A percentile compares a stretch with the other conserved stretches of the same genome.
Conservation (phyloP, 2,329 filamentous ascomycete species). For the Aspergillus tubingensis region DNA sequence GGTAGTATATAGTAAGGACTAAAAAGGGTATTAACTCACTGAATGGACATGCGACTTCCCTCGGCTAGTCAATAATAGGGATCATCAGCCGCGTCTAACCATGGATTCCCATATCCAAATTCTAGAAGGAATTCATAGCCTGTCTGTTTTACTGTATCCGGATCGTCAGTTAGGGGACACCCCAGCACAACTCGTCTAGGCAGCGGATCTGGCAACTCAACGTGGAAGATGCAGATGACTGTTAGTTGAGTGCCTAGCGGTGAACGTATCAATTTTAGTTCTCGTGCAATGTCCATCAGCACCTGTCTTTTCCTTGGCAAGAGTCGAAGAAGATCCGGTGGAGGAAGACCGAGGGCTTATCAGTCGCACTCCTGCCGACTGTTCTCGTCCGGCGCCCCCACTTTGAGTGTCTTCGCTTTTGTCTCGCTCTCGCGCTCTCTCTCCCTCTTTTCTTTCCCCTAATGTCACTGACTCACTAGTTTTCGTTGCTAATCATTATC, state of each 20-base stretch:
- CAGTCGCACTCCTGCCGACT: not conserved
- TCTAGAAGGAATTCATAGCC: not conserved
- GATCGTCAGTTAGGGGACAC: not conserved
- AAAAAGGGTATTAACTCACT: not conserved
- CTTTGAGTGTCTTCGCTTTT: too few relatives aligned
- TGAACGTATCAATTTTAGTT: not conserved
- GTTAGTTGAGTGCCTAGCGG: not conserved
- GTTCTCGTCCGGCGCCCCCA: not conserved
- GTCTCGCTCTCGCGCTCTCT: too few relatives aligned
- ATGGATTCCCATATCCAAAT: not conserved
- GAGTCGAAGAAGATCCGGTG: not conserved
- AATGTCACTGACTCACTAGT: not conserved
- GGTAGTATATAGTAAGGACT: not conserved
- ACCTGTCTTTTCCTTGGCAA: not conserved
- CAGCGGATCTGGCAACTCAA: not conserved
- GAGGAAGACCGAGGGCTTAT: not conserved
- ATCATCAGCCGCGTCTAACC: not conserved
- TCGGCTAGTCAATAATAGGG: not conserved
- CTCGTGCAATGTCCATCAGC: not conserved
- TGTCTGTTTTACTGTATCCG: not conserved
- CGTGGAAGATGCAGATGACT: not conserved
- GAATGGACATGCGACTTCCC: not conserved
- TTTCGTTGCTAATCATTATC: not conserved
- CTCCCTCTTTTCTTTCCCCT: not conserved
- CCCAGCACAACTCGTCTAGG: not conserved